Evolutionary conservation across 148 eudicot species (phyloP).

Genomic region (Rhododendron molle): DNA sequence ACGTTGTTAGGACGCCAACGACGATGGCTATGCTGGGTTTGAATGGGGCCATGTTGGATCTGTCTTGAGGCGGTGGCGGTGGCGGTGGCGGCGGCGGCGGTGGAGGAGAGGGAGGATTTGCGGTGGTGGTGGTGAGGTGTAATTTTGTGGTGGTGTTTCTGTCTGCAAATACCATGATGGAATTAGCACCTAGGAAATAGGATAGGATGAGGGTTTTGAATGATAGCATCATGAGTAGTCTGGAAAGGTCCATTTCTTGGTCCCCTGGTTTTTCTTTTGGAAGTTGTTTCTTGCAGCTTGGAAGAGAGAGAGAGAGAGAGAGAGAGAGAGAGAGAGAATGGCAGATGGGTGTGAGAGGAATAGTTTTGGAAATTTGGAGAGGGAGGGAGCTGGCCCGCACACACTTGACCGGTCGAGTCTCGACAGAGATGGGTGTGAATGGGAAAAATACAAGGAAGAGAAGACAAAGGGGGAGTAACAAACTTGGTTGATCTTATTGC

Average conservation of each 20-base stretch:
- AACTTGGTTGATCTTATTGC: neutral
- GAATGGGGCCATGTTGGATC: constrained; percentile 24
- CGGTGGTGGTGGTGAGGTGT: neutral
- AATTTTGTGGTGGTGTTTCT: neutral
- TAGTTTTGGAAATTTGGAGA: neutral
- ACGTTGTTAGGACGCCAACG: constrained; percentile 41
- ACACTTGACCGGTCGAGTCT: no score
- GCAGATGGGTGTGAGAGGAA: neutral
- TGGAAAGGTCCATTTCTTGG: constrained; percentile 1
- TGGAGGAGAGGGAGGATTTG: constrained; percentile 15
- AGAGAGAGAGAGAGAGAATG: neutral
- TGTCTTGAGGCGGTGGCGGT: constrained; percentile 13
- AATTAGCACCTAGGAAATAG: neutral
- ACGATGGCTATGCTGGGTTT: constrained; percentile 56
- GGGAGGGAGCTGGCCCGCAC: neutral
- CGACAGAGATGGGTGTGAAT: neutral
- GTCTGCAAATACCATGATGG: neutral
- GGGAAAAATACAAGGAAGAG: neutral
- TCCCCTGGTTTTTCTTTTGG: neutral
- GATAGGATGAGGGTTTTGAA: neutral
- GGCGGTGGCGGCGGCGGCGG: constrained; percentile 24
- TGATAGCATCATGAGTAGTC: neutral
- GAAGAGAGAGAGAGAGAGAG: neutral
- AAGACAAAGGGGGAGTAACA: neutral
- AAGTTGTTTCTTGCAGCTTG: no score